A percentile compares a stretch with the other conserved stretches of the same genome.
Evolutionary conservation across 129 eudicot species (phyloP).

Genomic region (Helianthus tuberosus): DNA sequence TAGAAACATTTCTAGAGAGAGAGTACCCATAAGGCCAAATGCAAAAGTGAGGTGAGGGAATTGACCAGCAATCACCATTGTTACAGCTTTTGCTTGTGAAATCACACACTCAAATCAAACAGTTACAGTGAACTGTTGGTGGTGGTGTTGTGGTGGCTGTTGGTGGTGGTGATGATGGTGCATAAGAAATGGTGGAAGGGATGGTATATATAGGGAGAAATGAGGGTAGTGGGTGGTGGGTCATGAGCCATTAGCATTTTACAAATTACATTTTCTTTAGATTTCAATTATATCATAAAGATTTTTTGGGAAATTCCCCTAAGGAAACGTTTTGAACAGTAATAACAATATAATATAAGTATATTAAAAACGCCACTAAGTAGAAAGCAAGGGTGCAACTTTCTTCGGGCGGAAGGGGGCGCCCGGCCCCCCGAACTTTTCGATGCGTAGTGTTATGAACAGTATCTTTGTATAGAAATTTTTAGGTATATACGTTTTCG

Average conservation of each 20-base stretch:
- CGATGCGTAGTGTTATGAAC: too few species aligned
- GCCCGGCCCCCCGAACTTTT: too few species aligned
- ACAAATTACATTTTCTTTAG: neutral
- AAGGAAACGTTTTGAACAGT: too few species aligned
- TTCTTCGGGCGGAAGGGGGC: too few species aligned
- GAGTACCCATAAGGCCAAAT: conserved; percentile 82
- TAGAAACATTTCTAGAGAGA: neutral
- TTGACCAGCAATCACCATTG: conserved; percentile 37
- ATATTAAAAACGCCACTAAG: too few species aligned
- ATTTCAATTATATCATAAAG: conserved; percentile 12
- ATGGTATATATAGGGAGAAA: conserved; percentile 31
- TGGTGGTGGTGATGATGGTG: conserved; percentile 29
- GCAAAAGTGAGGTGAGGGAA: conserved; percentile 61
- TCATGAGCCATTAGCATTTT: neutral
- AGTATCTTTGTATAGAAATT: too few species aligned
- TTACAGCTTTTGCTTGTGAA: neutral
- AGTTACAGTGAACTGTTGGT: conserved; percentile 7
- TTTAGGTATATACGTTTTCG: too few species aligned
- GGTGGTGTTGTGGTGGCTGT: neutral
- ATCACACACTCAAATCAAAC: conserved; percentile 34
- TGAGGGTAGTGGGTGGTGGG: conserved; percentile 23
- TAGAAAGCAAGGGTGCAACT: too few species aligned
- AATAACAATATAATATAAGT: too few species aligned
- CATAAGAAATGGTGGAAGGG: conserved; percentile 23
- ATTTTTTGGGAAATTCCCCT: conserved; percentile 19